Percentiles rank a stretch among this genome's conserved stretches.
These are phyloP conservation scores for Ustilago xerochloae DNA, from an alignment of 1,284 basidiomycete species.

Conservation along the genomic window DNA sequence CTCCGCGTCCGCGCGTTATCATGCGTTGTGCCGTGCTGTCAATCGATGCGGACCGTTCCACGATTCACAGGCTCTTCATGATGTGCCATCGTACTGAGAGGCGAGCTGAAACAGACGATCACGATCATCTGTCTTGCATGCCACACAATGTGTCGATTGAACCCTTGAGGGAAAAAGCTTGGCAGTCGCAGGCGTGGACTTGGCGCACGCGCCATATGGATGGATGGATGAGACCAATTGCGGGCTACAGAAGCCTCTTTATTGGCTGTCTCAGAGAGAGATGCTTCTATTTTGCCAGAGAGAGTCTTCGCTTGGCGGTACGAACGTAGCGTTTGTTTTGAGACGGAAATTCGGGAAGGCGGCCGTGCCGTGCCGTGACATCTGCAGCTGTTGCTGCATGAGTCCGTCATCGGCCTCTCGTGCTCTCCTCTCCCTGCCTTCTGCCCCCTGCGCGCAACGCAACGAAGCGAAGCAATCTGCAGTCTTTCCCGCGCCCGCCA, in stretches of 20 bases:
- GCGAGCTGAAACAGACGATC: not conserved
- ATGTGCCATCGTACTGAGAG: not conserved
- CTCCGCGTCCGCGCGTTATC: too few relatives aligned
- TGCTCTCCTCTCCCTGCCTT: too few relatives aligned
- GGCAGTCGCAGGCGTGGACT: constrained; percentile 1
- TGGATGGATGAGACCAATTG: not conserved
- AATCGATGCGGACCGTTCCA: too few relatives aligned
- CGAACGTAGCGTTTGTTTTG: too few relatives aligned
- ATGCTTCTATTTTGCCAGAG: not conserved
- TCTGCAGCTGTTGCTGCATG: not conserved
- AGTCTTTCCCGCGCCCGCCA: not conserved
- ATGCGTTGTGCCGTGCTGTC: too few relatives aligned
- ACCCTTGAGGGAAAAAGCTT: not conserved
- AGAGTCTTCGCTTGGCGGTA: not conserved
- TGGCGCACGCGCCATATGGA: not conserved
- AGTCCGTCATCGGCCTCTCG: not conserved
- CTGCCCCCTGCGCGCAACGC: not conserved
- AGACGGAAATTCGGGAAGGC: not conserved
- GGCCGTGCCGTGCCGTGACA: not conserved
- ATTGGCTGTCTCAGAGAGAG: not conserved
- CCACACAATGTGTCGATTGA: not conserved
- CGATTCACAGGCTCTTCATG: too few relatives aligned
- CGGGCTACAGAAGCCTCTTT: not conserved
- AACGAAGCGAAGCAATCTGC: not conserved
- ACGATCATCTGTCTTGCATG: not conserved